Evolutionary conservation across 1,139 yeast species (phyloP).

Genomic region (Candida dubliniensis): DNA sequence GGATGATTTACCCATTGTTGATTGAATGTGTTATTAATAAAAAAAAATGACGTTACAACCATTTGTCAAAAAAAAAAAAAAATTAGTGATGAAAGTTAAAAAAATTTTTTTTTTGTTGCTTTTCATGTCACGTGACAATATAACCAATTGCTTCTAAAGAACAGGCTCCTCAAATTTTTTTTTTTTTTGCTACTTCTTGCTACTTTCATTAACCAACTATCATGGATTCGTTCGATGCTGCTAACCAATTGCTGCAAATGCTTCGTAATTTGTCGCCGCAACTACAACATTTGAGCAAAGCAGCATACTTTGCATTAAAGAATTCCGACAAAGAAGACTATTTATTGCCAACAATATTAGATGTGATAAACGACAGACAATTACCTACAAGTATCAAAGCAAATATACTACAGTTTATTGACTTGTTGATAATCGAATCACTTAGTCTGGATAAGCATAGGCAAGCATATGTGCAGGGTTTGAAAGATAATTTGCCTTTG

Average conservation of each 20-base stretch:
- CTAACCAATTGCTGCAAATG: constrained; percentile 64
- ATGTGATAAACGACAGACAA: constrained; percentile 51
- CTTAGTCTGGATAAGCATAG: constrained; percentile 33
- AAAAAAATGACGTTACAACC: not conserved
- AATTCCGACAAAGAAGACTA: constrained; percentile 68
- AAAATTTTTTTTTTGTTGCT: not conserved
- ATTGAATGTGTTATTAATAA: not conserved
- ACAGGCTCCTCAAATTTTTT: not conserved
- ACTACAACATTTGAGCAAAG: constrained; percentile 51
- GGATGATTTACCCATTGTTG: constrained; percentile 48
- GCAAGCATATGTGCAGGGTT: constrained; percentile 49
- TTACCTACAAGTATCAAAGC: constrained; percentile 61
- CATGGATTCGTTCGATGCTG: constrained; percentile 85
- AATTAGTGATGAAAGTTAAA: not conserved
- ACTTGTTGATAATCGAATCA: constrained; percentile 50
- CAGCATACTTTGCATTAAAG: constrained; percentile 60
- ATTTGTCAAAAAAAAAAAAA: constrained; percentile 1
- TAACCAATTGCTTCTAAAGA: too few relatives aligned
- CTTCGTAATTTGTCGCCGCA: constrained; percentile 65
- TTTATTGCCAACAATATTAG: constrained; percentile 67
- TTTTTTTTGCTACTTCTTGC: not conserved
- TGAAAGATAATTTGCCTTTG: constrained; percentile 42
- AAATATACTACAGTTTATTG: constrained; percentile 69
- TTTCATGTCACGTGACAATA: not conserved
- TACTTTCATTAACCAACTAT: not conserved